Evolutionary conservation across 352 stramenopile species (phyloP).

Genomic region (Globisporangium megalacanthum): DNA sequence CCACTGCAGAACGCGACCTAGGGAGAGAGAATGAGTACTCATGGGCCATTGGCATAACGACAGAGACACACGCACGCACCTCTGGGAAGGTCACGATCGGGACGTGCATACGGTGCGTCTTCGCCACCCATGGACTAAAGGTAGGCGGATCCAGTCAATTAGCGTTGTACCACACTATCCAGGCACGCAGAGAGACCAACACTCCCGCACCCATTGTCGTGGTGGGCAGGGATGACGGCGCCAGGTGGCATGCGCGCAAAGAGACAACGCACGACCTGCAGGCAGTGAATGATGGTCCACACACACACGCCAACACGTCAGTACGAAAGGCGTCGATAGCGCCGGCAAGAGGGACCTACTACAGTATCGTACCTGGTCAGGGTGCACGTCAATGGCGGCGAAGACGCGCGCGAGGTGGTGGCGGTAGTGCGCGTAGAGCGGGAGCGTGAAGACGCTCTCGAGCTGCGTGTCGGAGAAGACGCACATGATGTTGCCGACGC

Average conservation of each 20-base stretch:
- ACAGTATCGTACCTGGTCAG: slow-evolving; percentile 18
- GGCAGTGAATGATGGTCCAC: not conserved
- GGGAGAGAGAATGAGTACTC: not conserved
- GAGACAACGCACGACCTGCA: slow-evolving; percentile 86
- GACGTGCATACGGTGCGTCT: slow-evolving; percentile 93
- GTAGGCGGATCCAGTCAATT: no score
- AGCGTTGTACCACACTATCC: not conserved
- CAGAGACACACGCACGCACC: slow-evolving; percentile 4
- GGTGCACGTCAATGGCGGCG: slow-evolving; percentile 36
- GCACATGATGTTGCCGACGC: slow-evolving; percentile 94
- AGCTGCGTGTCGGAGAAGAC: slow-evolving; percentile 97
- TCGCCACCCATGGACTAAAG: slow-evolving; percentile 78
- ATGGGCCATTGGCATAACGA: not conserved
- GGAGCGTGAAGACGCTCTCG: slow-evolving; percentile 88
- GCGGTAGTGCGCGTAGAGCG: slow-evolving; percentile 70
- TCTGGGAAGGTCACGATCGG: slow-evolving; percentile 83
- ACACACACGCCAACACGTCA: not conserved
- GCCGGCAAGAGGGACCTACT: no score
- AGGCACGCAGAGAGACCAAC: not conserved
- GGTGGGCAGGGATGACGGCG: slow-evolving; percentile 92
- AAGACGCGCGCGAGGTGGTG: slow-evolving; percentile 70
- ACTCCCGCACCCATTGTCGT: slow-evolving; percentile 86
- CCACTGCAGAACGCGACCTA: slow-evolving; percentile 55
- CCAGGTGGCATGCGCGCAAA: slow-evolving; percentile 91
- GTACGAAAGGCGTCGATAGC: no score